phyloP scores from a whole-genome alignment of 2,329 filamentous ascomycete genomes.

The Fusarium mexicanum region DNA sequence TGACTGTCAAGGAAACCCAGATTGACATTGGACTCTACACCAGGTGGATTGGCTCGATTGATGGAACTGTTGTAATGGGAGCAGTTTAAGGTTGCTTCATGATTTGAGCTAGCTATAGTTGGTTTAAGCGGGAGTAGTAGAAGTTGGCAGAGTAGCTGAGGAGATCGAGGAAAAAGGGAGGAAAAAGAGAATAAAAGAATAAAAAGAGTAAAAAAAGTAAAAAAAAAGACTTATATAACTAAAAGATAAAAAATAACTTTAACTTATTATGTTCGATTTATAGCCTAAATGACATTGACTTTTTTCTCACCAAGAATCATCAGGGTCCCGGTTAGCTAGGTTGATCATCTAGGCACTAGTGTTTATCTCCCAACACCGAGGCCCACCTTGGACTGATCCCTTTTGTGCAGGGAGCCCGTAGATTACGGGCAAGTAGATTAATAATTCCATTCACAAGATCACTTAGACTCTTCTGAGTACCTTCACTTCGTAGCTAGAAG shows the following conservation, averaged over 20 bases:
- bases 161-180: rapidly evolving
- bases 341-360: too few relatives aligned
- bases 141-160: rapidly evolving
- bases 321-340: rapidly evolving
- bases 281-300: too few relatives aligned
- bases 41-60: background rate
- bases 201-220: background rate
- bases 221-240: too few relatives aligned
- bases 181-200: background rate
- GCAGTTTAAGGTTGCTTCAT: background rate
- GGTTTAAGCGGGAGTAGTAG: rapidly evolving
- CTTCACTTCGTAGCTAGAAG: rapidly evolving
- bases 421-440: too few relatives aligned
- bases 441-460: rapidly evolving
- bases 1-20: background rate
- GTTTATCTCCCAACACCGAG: background rate
- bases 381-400: too few relatives aligned
- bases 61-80: background rate
- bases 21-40: background rate
- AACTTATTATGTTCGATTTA: rapidly evolving
- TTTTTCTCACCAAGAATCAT: too few relatives aligned
- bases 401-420: too few relatives aligned
- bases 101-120: rapidly evolving
- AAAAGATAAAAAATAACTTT: too few relatives aligned
- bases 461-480: rapidly evolving